Percentiles rank a stretch among this genome's conserved stretches.
These are phyloP conservation scores for Aspergillus sp. DNA, from an alignment of 2,329 filamentous ascomycete species.

Conservation along the genomic window DNA sequence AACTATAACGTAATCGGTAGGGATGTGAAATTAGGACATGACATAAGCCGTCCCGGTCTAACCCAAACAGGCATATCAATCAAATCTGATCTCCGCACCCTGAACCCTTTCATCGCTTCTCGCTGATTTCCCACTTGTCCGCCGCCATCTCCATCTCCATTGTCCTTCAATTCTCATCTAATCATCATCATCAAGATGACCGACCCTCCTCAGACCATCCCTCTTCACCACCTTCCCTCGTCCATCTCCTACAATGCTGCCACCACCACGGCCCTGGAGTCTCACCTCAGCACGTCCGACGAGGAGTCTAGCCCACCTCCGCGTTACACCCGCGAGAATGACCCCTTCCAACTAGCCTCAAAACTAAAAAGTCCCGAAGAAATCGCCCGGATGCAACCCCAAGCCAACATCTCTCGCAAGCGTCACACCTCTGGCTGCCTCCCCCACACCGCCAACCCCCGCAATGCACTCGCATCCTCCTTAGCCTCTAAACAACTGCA, in stretches of 20 bases:
- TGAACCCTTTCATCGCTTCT: background rate
- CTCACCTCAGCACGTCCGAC: conserved; percentile 34
- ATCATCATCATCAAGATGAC: background rate
- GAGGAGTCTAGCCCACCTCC: conserved; percentile 53
- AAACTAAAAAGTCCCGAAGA: conserved; percentile 77
- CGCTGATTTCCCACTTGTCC: background rate
- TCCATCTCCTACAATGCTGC: conserved; percentile 33
- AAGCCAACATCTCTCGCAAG: conserved; percentile 75
- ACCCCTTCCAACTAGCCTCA: conserved; percentile 78
- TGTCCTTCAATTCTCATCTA: background rate
- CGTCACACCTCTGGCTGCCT: conserved; percentile 41
- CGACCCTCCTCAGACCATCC: background rate
- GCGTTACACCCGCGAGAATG: conserved; percentile 64
- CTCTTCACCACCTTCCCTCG: conserved; percentile 13
- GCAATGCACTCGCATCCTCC: conserved; percentile 24
- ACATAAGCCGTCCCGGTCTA: background rate
- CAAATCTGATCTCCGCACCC: background rate
- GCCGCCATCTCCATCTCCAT: background rate
- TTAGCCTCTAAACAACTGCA: conserved; percentile 51
- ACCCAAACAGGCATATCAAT: background rate
- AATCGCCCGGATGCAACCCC: conserved; percentile 66
- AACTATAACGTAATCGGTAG: too few relatives aligned
- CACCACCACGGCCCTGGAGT: conserved; percentile 47
- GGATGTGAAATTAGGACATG: background rate
- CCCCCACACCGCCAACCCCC: conserved; percentile 13